Base-by-base conservation (phyloP, 805 yeast species). In the Tetrapisispora nanseiensis region DNA sequence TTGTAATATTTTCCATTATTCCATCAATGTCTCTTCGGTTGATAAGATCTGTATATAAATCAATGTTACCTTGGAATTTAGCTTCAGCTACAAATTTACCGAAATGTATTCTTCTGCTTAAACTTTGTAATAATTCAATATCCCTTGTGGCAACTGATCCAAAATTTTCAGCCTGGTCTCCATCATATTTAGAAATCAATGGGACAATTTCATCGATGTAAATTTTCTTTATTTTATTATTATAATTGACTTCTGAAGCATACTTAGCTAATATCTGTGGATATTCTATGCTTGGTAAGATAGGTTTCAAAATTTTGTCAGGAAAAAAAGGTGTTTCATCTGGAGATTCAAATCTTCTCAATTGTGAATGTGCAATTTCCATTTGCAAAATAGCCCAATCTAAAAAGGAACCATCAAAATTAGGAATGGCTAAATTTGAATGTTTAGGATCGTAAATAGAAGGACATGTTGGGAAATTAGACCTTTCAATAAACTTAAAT, bases 71-170 rank as follows among this genome's bases (percentile, higher is more conserved):
- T 53, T 72, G 79, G 62, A 78, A 92, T 64, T 92, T 92, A 35
- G 95, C 83, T 61, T 92, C 98, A 5, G 98, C 98, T 9, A 92
- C 98, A 69, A 90, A 92, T 64, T 84, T 85, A 39, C 98, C 98
- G 65, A 90, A 92, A 65, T 92, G 98, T 51, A 92, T 86, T 59
- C 98, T 74, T 55, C 98, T 72, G 8, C 95, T 83, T 35, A 92
- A 66, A 5, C 95, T 81, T 62, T 92, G 96, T 50, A 92, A 70
- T 50, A 83, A 77, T 51, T 84, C 95, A 44, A 90, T 83, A 59
- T 92, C 98, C 48, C 86, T 71, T 31, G 78, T 68, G 3, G 95
- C 80, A 31, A 92, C 85, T 22, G 95, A 82, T 1, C 98, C 98
- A 42, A 78, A 69, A 62, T 89, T 92, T 57, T 87, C 96, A 33